These are phyloP conservation scores for Axilococcus clingmanii DNA, from an alignment of 139 green algal genomes.

Conservation along the genomic window DNA sequence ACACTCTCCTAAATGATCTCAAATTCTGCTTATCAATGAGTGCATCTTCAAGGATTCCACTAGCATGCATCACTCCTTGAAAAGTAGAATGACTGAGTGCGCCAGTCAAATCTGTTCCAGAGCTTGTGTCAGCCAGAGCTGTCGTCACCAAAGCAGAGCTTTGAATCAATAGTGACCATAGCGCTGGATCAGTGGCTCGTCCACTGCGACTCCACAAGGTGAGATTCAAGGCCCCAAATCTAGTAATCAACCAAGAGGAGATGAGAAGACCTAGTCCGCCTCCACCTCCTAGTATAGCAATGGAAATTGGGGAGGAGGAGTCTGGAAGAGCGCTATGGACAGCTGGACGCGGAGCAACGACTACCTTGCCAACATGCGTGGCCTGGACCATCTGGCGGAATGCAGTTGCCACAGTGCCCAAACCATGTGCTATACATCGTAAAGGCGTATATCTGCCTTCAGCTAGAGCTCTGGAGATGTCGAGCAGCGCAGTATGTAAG, in stretches of 20 bases:
- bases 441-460: slow-evolving; percentile 31
- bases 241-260: slow-evolving; percentile 11
- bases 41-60: slow-evolving; percentile 59
- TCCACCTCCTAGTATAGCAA: background rate
- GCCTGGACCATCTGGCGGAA: slow-evolving; percentile 67
- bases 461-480: slow-evolving; percentile 22
- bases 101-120: background rate
- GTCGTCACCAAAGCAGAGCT: slow-evolving; percentile 7
- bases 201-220: slow-evolving; percentile 7
- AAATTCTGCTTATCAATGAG: slow-evolving; percentile 49
- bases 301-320: background rate
- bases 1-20: slow-evolving; percentile 29
- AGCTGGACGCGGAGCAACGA: slow-evolving; percentile 9
- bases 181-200: background rate
- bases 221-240: background rate
- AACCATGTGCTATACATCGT: slow-evolving; percentile 19
- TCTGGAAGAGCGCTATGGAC: background rate
- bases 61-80: slow-evolving; percentile 51
- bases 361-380: slow-evolving; percentile 68
- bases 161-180: background rate
- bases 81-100: slow-evolving; percentile 1
- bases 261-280: slow-evolving; percentile 8
- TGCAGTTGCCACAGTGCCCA: slow-evolving; percentile 34
- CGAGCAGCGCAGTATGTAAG: slow-evolving; percentile 23
- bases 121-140: slow-evolving; percentile 1